Base-by-base conservation (phyloP, 2,329 filamentous ascomycete genomes). In the Calonectria honghensis region DNA sequence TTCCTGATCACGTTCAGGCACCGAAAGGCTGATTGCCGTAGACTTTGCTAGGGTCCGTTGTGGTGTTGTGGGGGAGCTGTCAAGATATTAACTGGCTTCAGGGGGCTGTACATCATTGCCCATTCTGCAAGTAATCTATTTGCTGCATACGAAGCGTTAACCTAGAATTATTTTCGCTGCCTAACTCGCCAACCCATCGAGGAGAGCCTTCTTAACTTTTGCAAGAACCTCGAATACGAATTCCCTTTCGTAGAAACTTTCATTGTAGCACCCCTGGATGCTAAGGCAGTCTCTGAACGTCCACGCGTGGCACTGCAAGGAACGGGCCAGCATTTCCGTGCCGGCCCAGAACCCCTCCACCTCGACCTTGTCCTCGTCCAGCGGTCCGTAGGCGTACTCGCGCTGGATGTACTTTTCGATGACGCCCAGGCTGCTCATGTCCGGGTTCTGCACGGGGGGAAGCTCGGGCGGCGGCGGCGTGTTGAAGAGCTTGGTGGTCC, bases 261-360 rank as follows among this genome's bases (percentile, higher is more conserved):
- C 79, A 37, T 85, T 84, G 73, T 82, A 85, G 24, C 82, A 81
- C 27, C 77, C 79, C 27, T 80, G 80, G 37, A 85, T 70, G 41
- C 77, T 82, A 67, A 85, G 69, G 74, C 80, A 77, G 52, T 83
- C 79, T 9, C 81, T 75, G 41, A 85, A 85, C 0, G 81, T 84
- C 81, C 81, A 85, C 27, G 83, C 76, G 76, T 76, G 80, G 73
- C 77, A 79, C 76, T 63, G 75, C 70, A 77, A 31, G 72, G 83
- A 81, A 29, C 83, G 77, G 0, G 81, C 79, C 37, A 84, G 75
- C 57, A 80, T 82, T 72, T 85, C 82, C 27, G 84, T 80, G 1
- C 84, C 83, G 16, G 83, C 63, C 52, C 80, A 80, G 3, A 82
- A 74, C 35, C 78, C 77, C 41, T 66, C 74, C 59, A 85, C 80